Percentiles rank a stretch among this genome's conserved stretches.
These are phyloP conservation scores for Sophora flavescens DNA, from an alignment of 306 rosid species.

Conservation along the genomic window DNA sequence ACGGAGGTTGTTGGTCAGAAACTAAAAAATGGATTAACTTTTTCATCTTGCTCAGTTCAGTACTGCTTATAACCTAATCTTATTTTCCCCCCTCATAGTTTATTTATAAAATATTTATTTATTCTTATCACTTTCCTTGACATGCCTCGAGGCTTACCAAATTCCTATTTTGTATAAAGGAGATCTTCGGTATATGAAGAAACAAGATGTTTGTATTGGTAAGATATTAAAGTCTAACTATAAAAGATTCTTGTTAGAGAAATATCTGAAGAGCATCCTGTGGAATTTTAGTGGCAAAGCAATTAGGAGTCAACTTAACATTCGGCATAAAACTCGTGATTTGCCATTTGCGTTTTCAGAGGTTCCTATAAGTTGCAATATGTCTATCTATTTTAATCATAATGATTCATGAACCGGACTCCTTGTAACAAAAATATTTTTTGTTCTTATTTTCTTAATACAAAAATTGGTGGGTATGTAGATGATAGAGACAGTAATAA, in stretches of 20 bases:
- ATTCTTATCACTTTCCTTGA: conserved; percentile 4
- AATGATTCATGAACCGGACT: too few relatives aligned
- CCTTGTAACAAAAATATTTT: too few relatives aligned
- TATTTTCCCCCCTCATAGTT: neutral
- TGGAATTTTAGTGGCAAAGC: conserved; percentile 4
- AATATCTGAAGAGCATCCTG: conserved; percentile 11
- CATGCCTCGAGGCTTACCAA: conserved; percentile 46
- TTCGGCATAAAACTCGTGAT: neutral
- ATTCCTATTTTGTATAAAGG: conserved; percentile 53
- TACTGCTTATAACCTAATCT: conserved; percentile 50
- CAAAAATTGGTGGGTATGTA: too few relatives aligned
- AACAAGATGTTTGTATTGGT: conserved; percentile 62
- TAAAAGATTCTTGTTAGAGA: conserved; percentile 12
- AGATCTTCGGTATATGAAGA: conserved; percentile 61
- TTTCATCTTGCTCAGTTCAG: conserved; percentile 97
- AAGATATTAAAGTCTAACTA: conserved; percentile 28
- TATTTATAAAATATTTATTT: conserved; percentile 21
- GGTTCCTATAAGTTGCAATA: too few relatives aligned
- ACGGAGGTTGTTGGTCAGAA: conserved; percentile 96
- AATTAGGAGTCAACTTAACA: conserved; percentile 1
- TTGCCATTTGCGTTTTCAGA: too few relatives aligned
- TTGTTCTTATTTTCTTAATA: too few relatives aligned
- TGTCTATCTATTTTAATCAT: too few relatives aligned
- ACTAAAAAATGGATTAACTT: conserved; percentile 52
- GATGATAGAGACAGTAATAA: too few relatives aligned